A percentile compares a stretch with the other conserved stretches of the same genome.
These are phyloP conservation scores for Coniochaeta sp. DNA, from an alignment of 2,329 filamentous ascomycete species.

Conservation along the genomic window DNA sequence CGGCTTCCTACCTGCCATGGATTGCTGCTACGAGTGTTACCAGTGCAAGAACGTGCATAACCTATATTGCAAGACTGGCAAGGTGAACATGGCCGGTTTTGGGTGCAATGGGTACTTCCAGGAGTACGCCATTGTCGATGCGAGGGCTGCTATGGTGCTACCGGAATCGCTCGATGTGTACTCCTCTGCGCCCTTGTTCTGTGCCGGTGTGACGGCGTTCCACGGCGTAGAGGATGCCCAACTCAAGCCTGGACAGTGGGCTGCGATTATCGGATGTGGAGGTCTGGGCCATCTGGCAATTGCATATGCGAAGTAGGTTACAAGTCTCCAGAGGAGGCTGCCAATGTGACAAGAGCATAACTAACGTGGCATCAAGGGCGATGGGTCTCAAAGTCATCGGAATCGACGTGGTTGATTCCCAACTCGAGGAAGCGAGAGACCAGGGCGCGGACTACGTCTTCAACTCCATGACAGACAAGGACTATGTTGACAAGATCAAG, in stretches of 20 bases:
- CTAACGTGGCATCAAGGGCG: constrained; percentile 14
- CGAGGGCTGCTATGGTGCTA: constrained; percentile 16
- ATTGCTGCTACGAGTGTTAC: constrained; percentile 15
- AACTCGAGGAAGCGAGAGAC: constrained; percentile 8
- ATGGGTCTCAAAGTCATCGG: constrained; percentile 16
- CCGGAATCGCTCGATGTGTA: constrained; percentile 13
- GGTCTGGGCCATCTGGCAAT: constrained; percentile 17
- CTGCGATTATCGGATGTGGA: constrained; percentile 17
- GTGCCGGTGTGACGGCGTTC: constrained; percentile 19
- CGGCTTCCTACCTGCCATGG: constrained; percentile 20
- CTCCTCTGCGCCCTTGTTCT: constrained; percentile 18
- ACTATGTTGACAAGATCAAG: constrained; percentile 5
- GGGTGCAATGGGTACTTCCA: constrained; percentile 17
- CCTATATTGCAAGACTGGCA: constrained; percentile 14
- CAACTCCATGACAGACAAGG: constrained; percentile 11
- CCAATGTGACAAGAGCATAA: neutral
- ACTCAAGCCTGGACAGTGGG: constrained; percentile 12
- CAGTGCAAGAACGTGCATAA: constrained; percentile 13
- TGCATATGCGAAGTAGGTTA: neutral
- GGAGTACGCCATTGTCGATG: constrained; percentile 18
- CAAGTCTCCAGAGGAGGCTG: neutral
- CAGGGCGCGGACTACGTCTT: constrained; percentile 13
- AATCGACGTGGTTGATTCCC: constrained; percentile 13
- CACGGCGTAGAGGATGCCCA: constrained; percentile 10
- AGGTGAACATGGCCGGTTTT: constrained; percentile 16